These are phyloP conservation scores for Sporothrix phasma DNA, from an alignment of 2,329 filamentous ascomycete species.

Conservation along the genomic window DNA sequence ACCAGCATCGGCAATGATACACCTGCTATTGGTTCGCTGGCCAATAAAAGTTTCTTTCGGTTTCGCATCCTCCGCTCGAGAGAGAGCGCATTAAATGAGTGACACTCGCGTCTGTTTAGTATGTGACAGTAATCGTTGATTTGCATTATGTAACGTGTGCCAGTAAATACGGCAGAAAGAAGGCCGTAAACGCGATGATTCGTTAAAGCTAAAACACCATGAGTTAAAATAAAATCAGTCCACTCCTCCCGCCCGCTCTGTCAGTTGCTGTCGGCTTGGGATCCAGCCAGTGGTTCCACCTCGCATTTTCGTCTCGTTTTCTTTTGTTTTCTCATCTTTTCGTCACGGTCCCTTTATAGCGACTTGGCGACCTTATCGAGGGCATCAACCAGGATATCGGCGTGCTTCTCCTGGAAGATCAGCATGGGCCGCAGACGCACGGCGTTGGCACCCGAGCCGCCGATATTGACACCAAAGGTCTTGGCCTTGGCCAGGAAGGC, in stretches of 20 bases:
- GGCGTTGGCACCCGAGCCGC: slow-evolving; percentile 64
- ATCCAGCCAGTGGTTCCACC: not conserved
- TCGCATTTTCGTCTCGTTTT: not conserved
- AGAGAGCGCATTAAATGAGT: too few species aligned
- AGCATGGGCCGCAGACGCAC: slow-evolving; percentile 82
- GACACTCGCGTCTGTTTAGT: too few species aligned
- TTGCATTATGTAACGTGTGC: not conserved
- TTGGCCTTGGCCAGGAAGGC: slow-evolving; percentile 72
- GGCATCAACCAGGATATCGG: slow-evolving; percentile 69
- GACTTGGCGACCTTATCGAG: slow-evolving; percentile 62
- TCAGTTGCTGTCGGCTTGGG: too few species aligned
- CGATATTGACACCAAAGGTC: slow-evolving; percentile 74
- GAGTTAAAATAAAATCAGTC: not conserved
- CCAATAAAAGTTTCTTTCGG: too few species aligned
- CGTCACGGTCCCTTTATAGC: slow-evolving; percentile 10
- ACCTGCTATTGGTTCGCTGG: too few species aligned
- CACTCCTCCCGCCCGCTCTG: not conserved
- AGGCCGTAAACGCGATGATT: too few species aligned
- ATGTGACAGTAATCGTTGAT: not conserved
- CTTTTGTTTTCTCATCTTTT: not conserved
- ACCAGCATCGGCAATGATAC: not conserved
- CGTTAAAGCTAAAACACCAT: not conserved
- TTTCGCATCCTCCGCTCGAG: too few species aligned
- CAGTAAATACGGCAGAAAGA: not conserved
- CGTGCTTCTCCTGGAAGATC: slow-evolving; percentile 85